Conservation (phyloP, 1,284 basidiomycete genomes). For the Sutorius eximius region DNA sequence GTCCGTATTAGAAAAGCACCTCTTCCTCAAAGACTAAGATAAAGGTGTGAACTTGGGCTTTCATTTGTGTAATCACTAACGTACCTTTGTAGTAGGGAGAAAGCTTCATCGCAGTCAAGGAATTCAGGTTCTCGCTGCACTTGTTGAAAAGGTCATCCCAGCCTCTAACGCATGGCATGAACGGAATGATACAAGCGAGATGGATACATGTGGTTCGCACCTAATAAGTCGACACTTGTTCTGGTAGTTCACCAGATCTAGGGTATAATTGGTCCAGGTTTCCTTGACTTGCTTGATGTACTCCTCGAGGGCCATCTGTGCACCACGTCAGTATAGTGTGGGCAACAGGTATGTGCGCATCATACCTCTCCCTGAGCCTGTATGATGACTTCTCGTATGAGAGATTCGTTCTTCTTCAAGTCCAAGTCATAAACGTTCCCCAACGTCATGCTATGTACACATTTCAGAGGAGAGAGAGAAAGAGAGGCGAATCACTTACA, state of each 20-base stretch:
- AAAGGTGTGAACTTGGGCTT: slow-evolving; percentile 12
- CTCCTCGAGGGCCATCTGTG: slow-evolving; percentile 88
- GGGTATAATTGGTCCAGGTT: slow-evolving; percentile 93
- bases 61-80: slow-evolving; percentile 6
- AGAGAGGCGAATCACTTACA: slow-evolving; percentile 47
- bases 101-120: slow-evolving; percentile 93
- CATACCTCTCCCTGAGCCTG: slow-evolving; percentile 96
- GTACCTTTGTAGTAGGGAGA: slow-evolving; percentile 95
- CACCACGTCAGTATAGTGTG: slow-evolving; percentile 3
- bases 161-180: slow-evolving; percentile 54
- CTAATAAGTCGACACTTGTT: slow-evolving; percentile 96
- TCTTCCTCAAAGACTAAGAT: slow-evolving; percentile 87
- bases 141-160: slow-evolving; percentile 99
- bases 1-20: slow-evolving; percentile 36
- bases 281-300: slow-evolving; percentile 96
- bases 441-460: slow-evolving; percentile 76
- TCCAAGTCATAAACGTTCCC: slow-evolving; percentile 98
- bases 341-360: neutral
- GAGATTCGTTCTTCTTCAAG: slow-evolving; percentile 86
- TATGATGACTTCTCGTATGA: slow-evolving; percentile 93
- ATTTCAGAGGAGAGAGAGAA: slow-evolving; percentile 8
- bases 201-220: slow-evolving; percentile 39
- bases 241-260: slow-evolving; percentile 98
- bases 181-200: neutral
- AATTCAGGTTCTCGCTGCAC: slow-evolving; percentile 95